phyloP scores from a whole-genome alignment of 345 rosid genomes.

The Atalantia buxifolia region DNA sequence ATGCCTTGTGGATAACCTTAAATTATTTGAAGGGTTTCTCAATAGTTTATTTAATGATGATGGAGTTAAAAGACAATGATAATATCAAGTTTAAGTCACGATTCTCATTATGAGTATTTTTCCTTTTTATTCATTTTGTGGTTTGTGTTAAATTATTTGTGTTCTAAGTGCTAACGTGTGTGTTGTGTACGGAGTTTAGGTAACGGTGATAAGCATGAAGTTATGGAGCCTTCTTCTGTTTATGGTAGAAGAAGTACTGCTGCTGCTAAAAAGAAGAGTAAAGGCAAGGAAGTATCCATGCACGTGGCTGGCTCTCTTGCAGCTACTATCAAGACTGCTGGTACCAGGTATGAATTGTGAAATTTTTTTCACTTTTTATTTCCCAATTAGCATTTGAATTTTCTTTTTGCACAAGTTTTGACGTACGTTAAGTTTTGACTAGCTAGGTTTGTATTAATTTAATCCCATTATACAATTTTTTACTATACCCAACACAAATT shows the following conservation, averaged over 20 bases:
- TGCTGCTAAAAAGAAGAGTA: slow-evolving; percentile 31
- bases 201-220: slow-evolving; percentile 7
- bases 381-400: neutral
- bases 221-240: slow-evolving; percentile 35
- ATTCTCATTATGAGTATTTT: neutral
- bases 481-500: too few relatives aligned
- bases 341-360: slow-evolving; percentile 31
- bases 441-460: too few relatives aligned
- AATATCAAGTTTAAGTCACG: neutral
- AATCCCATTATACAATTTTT: too few relatives aligned
- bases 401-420: too few relatives aligned
- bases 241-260: slow-evolving; percentile 35
- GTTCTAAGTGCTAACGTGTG: neutral
- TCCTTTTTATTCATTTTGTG: neutral
- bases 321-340: slow-evolving; percentile 7
- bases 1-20: neutral
- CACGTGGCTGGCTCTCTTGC: slow-evolving; percentile 26
- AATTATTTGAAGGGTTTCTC: neutral
- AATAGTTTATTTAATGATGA: neutral
- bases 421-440: too few relatives aligned
- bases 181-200: slow-evolving; percentile 17
- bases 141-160: neutral
- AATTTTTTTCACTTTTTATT: neutral
- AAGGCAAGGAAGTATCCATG: slow-evolving; percentile 30
- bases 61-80: neutral